Percentiles rank a stretch among this genome's conserved stretches.
Evolutionary conservation across 164 flowering plant species (phyloP).

Genomic region (Chloranthus sessilifolius): DNA sequence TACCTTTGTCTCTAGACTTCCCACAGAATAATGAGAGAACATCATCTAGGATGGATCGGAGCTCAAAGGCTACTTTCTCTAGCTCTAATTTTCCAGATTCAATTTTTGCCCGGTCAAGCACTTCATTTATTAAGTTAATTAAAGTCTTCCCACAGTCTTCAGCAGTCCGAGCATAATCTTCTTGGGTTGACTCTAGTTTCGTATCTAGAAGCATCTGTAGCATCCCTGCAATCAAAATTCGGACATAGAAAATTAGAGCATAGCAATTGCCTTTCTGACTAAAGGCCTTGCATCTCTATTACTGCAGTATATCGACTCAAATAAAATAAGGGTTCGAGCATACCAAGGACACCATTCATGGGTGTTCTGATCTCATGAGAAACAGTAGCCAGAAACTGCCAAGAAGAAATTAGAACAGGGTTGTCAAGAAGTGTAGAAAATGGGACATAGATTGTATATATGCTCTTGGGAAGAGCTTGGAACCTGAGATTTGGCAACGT

Average conservation of each 20-base stretch:
- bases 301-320: too few species aligned
- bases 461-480: conserved; percentile 1
- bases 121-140: conserved; percentile 80
- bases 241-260: not conserved
- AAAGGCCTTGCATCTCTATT: not conserved
- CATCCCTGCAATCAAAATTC: conserved; percentile 70
- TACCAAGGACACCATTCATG: conserved; percentile 97
- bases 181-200: conserved; percentile 61
- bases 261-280: not conserved
- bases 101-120: conserved; percentile 93
- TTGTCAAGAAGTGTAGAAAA: conserved; percentile 4
- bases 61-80: conserved; percentile 70
- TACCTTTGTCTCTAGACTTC: conserved; percentile 68
- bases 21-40: conserved; percentile 85
- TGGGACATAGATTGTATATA: not conserved
- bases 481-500: conserved; percentile 96
- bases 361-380: conserved; percentile 98
- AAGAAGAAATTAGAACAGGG: conserved; percentile 11
- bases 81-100: conserved; percentile 90
- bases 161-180: conserved; percentile 88
- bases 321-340: conserved; percentile 5
- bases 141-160: conserved; percentile 83
- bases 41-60: conserved; percentile 76
- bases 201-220: conserved; percentile 83
- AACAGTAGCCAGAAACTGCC: conserved; percentile 93